Evolutionary conservation across 2,329 filamentous ascomycete species (phyloP).

Genomic region (Thielaviopsis ethacetica): DNA sequence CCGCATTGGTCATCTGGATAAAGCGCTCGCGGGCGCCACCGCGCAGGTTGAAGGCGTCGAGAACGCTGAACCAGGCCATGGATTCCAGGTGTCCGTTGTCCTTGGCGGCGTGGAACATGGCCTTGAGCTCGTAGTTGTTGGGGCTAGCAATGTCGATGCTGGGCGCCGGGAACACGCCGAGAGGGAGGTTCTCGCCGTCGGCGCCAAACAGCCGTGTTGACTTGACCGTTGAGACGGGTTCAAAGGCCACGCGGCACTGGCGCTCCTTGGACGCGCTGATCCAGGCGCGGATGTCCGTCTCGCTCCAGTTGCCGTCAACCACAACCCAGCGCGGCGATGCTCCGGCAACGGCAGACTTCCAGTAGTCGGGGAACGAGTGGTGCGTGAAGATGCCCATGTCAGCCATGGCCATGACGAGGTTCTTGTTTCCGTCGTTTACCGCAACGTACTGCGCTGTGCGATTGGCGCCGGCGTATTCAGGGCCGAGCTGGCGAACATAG

Average conservation of each 20-base stretch:
- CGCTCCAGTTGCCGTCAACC: constrained; percentile 75
- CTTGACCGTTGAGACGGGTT: constrained; percentile 79
- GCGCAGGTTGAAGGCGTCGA: constrained; percentile 64
- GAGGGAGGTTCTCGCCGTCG: constrained; percentile 19
- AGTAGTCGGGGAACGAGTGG: constrained; percentile 35
- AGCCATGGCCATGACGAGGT: constrained; percentile 83
- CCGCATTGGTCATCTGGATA: constrained; percentile 45
- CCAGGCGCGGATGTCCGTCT: constrained; percentile 50
- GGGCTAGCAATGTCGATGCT: constrained; percentile 64
- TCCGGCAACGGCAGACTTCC: constrained; percentile 40
- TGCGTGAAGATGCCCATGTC: constrained; percentile 77
- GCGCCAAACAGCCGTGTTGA: constrained; percentile 48
- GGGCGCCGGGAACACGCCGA: constrained; percentile 41
- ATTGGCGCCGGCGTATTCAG: constrained; percentile 30
- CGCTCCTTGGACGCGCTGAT: constrained; percentile 41
- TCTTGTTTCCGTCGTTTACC: constrained; percentile 68
- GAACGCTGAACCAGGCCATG: constrained; percentile 58
- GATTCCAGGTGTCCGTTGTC: constrained; percentile 51
- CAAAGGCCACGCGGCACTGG: constrained; percentile 53
- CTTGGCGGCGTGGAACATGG: constrained; percentile 60
- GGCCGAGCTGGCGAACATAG: constrained; percentile 42
- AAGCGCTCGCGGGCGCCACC: constrained; percentile 58
- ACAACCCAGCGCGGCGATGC: constrained; percentile 60
- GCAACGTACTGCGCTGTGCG: constrained; percentile 85
- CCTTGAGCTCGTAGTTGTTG: constrained; percentile 63